phyloP scores from a whole-genome alignment of 352 stramenopile species.

The Blastocystis sp. region DNA sequence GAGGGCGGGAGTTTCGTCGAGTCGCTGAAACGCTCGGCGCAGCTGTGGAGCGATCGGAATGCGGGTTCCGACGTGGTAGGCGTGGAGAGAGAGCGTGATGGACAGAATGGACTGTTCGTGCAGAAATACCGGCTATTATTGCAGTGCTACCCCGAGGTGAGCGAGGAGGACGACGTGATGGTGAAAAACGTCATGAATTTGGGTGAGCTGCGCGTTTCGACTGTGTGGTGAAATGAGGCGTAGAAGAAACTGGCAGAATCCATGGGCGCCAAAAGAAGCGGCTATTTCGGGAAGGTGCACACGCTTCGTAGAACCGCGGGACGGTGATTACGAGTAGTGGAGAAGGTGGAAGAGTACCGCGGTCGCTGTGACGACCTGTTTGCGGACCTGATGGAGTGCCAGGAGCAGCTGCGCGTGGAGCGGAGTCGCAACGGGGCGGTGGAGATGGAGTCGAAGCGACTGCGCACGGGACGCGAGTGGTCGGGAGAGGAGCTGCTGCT shows the following conservation, averaged over 20 bases:
- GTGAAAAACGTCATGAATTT: too few relatives aligned
- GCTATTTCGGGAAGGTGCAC: too few relatives aligned
- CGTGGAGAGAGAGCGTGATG: background rate
- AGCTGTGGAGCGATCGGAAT: background rate
- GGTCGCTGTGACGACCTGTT: conserved; percentile 39
- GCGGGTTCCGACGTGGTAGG: background rate
- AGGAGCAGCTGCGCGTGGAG: conserved; percentile 42
- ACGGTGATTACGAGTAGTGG: background rate
- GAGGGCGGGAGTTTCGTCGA: background rate
- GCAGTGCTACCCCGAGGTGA: background rate
- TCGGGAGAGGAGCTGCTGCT: conserved; percentile 1
- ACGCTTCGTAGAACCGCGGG: too few relatives aligned
- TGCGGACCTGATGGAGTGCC: conserved; percentile 47
- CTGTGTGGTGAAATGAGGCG: too few relatives aligned
- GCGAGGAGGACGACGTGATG: too few relatives aligned
- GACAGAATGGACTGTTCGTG: conserved; percentile 22
- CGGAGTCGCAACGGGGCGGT: background rate
- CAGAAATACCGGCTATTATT: conserved; percentile 40
- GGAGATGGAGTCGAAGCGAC: background rate
- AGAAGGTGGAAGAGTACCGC: conserved; percentile 30
- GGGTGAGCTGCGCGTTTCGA: too few relatives aligned
- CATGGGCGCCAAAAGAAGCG: too few relatives aligned
- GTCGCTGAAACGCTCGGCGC: background rate
- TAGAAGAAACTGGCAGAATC: too few relatives aligned
- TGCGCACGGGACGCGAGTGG: background rate